Base-by-base conservation (phyloP, 179 eudicot species). In the Silene coronaria region DNA sequence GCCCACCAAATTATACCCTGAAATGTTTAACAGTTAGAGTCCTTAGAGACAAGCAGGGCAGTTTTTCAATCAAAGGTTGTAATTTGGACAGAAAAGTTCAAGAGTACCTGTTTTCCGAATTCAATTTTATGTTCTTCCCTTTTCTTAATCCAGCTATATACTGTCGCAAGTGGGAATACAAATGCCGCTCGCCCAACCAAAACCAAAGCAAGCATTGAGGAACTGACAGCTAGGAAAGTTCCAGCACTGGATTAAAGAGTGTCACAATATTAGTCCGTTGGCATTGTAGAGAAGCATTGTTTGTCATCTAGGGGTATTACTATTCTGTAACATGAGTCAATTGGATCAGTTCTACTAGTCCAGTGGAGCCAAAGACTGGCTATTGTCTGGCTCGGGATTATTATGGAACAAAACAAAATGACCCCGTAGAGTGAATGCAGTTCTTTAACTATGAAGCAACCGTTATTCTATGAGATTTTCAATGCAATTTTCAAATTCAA, bases 1-100 rank as follows among this genome's bases (percentile, higher is more conserved):
- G 96, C 96, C 96, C 96, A 91, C 96, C 96, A 91, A 77, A 89
- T 82, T 67, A 87, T 89, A 73, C 89, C 88, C 96, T 91, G 85
- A 57, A 72, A 64, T 66, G 74, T 73, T 65, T 70, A 74, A 38
- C 28, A 75, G 77, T 74, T 70, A 79, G 74, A 22, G 36, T 21
- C 21, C 76, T 74, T 70, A 79, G 74, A 22, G 36, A 26, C 21
- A 71, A 22, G 55, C 26, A 21, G 57, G 53, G 10, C 55, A 48
- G 70, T 24, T 3, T 36, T 17, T 59, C 17, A 12, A 32, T 34
- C 13, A 46, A 53, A 45, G 46, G 23, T 7, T 65, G 8, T 30
- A 55, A 75, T 42, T 19, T 71, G 60, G 24, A 67, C 61, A 48
- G 30, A 21, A 51, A 16, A 58, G 45, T n/a, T 36, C 66, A 60